Evolutionary conservation across 257 asterid species (phyloP).

Genomic region (Anisodus tanguticus): DNA sequence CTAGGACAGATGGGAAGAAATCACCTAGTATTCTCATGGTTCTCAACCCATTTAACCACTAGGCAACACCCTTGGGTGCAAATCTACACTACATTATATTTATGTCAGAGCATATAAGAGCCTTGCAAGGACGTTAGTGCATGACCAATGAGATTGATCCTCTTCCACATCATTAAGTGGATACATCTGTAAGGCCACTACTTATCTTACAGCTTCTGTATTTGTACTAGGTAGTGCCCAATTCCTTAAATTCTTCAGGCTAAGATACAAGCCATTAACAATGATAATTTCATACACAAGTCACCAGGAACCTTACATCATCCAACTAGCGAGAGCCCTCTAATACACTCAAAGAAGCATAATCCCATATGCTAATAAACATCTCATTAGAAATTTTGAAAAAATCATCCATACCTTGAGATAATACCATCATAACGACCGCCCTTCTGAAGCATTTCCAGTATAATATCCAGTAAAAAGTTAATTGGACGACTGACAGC

Average conservation of each 20-base stretch:
- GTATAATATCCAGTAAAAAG: slow-evolving; percentile 62
- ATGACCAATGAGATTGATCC: slow-evolving; percentile 12
- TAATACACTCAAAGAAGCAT: background rate
- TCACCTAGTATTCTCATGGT: no score
- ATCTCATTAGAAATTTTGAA: background rate
- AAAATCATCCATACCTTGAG: slow-evolving; percentile 52
- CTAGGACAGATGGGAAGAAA: no score
- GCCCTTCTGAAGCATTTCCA: slow-evolving; percentile 63
- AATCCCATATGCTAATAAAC: background rate
- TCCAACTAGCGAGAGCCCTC: background rate
- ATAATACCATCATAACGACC: slow-evolving; percentile 49
- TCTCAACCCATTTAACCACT: no score
- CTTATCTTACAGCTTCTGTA: background rate
- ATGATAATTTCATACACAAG: slow-evolving; percentile 17
- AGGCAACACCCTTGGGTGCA: no score
- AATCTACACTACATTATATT: background rate
- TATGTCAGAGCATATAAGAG: background rate
- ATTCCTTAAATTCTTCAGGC: slow-evolving; percentile 12
- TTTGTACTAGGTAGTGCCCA: background rate
- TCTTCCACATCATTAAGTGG: slow-evolving; percentile 18
- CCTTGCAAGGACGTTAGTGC: background rate
- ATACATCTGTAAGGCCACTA: slow-evolving; percentile 16
- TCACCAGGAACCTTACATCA: background rate
- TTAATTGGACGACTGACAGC: slow-evolving; percentile 52
- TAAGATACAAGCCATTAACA: slow-evolving; percentile 12